Evolutionary conservation across 257 asterid species (phyloP), one percentile per base, ranked within the genome.

Genomic region (Thymus quinquecostatus): DNA sequence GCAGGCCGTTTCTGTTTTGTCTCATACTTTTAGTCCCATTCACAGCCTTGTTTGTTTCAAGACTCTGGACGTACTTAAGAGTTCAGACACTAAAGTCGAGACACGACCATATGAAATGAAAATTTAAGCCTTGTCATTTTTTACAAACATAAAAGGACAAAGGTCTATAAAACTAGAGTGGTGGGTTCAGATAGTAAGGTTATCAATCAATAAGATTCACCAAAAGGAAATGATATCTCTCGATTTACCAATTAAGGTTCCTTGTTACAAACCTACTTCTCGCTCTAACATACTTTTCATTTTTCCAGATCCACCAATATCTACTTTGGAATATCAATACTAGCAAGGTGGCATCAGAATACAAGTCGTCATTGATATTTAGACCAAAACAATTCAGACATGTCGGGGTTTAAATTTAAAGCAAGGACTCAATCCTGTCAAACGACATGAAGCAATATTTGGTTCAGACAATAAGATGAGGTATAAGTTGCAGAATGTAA

Each of bases 181-280:
- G 41, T 38, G 41, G 41, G 41, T 4, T 38, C 7, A 38, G 8
- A 38, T 3, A 38, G 6, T 38, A 38, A 38, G 41, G 8, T 2
- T 5, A 38, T 5, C 41, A 38, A 21, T 21, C 21, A 21, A 21
- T 38, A 38, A 38, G 41, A 38, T 38, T 38, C 41, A 5, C 1
- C 41, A 38, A 38, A 38, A 38, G 41, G 41, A 38, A 38, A 38
- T 2, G 44, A 38, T 2, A 38, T 38, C 5, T 38, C 3, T 38
- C 44, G 44, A 6, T 2, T 21, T 2, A 36, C 40, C 40, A 9
- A 78, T 87, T 84, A 87, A 33, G 92, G 77, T 45, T 77, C 85
- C 66, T 64, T 78, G 73, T 88, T 90, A 97, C 98, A 92, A 77
- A 79, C 73, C 70, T 90, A 69, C 75, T 90, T 95, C 83, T 68